Conservation (phyloP, 352 stramenopile genomes). For the Aphanomyces invadans region DNA sequence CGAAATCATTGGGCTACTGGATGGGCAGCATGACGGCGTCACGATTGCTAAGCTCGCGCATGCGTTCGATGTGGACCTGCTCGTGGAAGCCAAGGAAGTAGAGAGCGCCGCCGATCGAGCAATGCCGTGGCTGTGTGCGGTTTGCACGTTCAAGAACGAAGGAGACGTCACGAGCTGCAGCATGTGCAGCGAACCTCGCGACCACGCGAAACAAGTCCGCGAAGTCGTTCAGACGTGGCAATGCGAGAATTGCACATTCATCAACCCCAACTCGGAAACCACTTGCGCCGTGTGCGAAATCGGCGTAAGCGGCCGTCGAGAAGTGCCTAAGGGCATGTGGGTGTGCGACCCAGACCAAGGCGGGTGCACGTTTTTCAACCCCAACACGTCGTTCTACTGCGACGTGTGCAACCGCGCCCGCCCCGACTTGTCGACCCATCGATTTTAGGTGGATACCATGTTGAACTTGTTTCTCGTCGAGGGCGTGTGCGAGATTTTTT, state of each 20-base stretch:
- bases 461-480: too few species aligned
- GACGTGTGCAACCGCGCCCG: slow-evolving; percentile 84
- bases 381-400: slow-evolving; percentile 76
- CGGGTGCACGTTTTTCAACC: slow-evolving; percentile 84
- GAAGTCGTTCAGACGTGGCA: slow-evolving; percentile 44
- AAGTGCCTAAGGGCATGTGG: slow-evolving; percentile 77
- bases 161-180: slow-evolving; percentile 33
- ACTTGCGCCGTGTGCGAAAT: slow-evolving; percentile 77
- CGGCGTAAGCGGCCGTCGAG: slow-evolving; percentile 64
- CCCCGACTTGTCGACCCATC: slow-evolving; percentile 56
- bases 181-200: slow-evolving; percentile 48
- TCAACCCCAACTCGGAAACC: slow-evolving; percentile 66
- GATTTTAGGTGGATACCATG: slow-evolving; percentile 60
- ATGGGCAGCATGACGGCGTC: slow-evolving; percentile 47
- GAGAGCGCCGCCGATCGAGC: slow-evolving; percentile 20
- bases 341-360: slow-evolving; percentile 74
- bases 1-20: slow-evolving; percentile 74
- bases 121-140: slow-evolving; percentile 48
- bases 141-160: slow-evolving; percentile 79
- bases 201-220: slow-evolving; percentile 29
- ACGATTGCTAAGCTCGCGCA: slow-evolving; percentile 62
- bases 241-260: slow-evolving; percentile 79
- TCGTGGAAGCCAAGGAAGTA: slow-evolving; percentile 35
- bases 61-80: slow-evolving; percentile 52
- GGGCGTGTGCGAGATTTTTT: too few species aligned